Conservation (phyloP, 1,284 basidiomycete species). For the Ganoderma leucocontextum region DNA sequence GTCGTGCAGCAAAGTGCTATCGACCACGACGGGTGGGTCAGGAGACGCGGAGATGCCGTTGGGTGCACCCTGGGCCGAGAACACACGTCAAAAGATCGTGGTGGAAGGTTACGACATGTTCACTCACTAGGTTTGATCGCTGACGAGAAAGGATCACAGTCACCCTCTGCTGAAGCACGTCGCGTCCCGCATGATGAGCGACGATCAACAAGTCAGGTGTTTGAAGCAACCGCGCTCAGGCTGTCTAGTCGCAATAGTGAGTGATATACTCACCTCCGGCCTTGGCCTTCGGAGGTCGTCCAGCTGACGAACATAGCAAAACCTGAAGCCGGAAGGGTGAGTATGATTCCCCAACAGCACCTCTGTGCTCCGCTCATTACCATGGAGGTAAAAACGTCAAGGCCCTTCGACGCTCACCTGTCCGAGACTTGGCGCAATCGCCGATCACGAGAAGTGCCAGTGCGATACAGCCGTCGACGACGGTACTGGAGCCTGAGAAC, state of each 20-base stretch:
- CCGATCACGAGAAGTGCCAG: background rate
- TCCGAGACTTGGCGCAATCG: background rate
- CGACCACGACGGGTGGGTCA: background rate
- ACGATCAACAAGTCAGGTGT: background rate
- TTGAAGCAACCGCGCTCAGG: background rate
- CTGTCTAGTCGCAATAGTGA: background rate
- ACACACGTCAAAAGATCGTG: slow-evolving; percentile 6
- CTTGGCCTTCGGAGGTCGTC: background rate
- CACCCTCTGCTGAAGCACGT: background rate
- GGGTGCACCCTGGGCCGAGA: background rate
- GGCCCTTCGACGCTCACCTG: background rate
- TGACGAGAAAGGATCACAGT: background rate
- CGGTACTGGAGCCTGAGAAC: background rate
- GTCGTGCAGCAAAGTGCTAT: background rate
- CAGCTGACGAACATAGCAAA: background rate
- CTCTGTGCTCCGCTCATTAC: background rate
- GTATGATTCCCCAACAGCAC: background rate
- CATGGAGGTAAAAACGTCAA: background rate
- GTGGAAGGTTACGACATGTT: slow-evolving; percentile 4
- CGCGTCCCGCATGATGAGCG: background rate
- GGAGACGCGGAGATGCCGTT: background rate
- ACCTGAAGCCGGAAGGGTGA: background rate
- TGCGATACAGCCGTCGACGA: background rate
- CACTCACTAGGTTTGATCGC: slow-evolving; percentile 4
- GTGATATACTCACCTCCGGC: background rate